Evolutionary conservation across 2,329 filamentous ascomycete genomes (phyloP).

Genomic region (Talaromyces islandicus): DNA sequence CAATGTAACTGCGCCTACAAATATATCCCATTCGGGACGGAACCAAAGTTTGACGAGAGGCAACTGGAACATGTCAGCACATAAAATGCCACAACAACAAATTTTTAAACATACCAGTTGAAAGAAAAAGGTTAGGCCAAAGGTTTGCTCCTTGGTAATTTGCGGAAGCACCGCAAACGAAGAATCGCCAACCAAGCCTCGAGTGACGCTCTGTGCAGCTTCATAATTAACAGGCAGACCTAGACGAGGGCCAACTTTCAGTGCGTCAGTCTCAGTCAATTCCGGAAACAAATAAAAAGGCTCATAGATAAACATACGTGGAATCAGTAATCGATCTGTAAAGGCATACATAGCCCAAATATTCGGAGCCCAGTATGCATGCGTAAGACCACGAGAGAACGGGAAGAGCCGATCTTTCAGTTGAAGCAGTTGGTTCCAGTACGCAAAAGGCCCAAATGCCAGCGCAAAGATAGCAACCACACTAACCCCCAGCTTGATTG

Average conservation of each 20-base stretch:
- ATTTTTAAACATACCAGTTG: slow-evolving; percentile 52
- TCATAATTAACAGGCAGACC: slow-evolving; percentile 66
- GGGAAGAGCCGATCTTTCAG: slow-evolving; percentile 81
- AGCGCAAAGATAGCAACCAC: slow-evolving; percentile 65
- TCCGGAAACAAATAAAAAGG: neutral
- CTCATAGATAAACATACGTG: slow-evolving; percentile 48
- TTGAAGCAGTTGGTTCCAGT: slow-evolving; percentile 77
- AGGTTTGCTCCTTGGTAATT: slow-evolving; percentile 73
- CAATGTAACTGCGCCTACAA: slow-evolving; percentile 81
- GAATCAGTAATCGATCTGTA: slow-evolving; percentile 73
- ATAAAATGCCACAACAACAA: neutral
- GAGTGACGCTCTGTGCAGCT: slow-evolving; percentile 81
- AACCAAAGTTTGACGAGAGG: slow-evolving; percentile 77
- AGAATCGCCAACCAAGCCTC: slow-evolving; percentile 88
- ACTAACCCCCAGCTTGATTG: slow-evolving; percentile 71
- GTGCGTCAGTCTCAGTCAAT: neutral
- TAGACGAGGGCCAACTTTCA: slow-evolving; percentile 70
- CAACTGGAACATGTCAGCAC: slow-evolving; percentile 37
- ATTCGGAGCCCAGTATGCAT: slow-evolving; percentile 98
- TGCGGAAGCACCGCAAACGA: slow-evolving; percentile 90
- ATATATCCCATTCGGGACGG: slow-evolving; percentile 77
- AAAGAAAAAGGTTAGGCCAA: slow-evolving; percentile 74
- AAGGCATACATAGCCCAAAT: slow-evolving; percentile 97
- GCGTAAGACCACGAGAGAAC: slow-evolving; percentile 87
- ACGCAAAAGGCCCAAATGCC: slow-evolving; percentile 86